Base-by-base conservation (phyloP, 2,329 filamentous ascomycete species). In the Zasmidium citrigriseum region DNA sequence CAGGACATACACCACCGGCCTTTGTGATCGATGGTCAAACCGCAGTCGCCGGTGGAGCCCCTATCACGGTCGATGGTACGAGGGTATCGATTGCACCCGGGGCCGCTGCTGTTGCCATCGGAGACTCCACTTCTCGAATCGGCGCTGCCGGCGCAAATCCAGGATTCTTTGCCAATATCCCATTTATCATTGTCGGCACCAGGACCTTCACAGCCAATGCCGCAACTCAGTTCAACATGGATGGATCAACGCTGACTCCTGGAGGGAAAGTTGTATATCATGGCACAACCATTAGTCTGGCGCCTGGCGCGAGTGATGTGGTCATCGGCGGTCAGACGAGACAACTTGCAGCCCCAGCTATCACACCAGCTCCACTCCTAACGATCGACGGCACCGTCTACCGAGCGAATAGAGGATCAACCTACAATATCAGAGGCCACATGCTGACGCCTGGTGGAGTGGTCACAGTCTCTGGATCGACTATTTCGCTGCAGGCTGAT, bases 201-300 rank as follows among this genome's bases (percentile, higher is more conserved):
- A 66, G 70, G 1, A 74, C 70, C 1, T 70, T 77, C 25, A 78
- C 76, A 1, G 75, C 75, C 1, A 79, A 80, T 62, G 77, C 77
- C 29, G 76, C 77, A 2, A 79, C 77, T 0, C 77, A 80, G 44
- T 80, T 76, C 67, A 74, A 73, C 49, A 62, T 81, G 4, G 73
- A 60, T 1, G 76, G 75, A 7, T 68, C 74, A 46, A 70, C 65
- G 0, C 59, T 74, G 46, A 69, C 67, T 3, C 70, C 72, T 9
- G 72, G 78, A 14, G 77, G 76, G 1, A 69, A 71, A 11, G 77
- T 70, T 1, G 71, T 72, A 1, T 55, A 77, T 1, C 69, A 68
- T 51, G 76, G 75, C 1, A 76, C 73, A 12, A 68, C 74, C 1
- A 65, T 80, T 50, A 77, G 73, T 47, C 70, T 80, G 10, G 77